A percentile compares a stretch with the other conserved stretches of the same genome.
phyloP scores from a whole-genome alignment of 345 rosid genomes.

The Excoecaria cochinchinensis region DNA sequence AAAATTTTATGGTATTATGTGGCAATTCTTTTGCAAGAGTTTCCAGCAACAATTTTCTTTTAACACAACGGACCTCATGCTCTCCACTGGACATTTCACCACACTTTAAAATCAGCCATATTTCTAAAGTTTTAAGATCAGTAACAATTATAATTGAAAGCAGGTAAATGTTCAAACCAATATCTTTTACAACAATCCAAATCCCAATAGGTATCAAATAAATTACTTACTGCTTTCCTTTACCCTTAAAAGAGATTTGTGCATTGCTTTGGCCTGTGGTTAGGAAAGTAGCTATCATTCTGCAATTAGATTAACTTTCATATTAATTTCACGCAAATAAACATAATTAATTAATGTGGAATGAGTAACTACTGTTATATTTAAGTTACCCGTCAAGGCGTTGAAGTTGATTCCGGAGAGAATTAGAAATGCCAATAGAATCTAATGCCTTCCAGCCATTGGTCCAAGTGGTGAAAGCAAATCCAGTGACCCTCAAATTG shows the following conservation, averaged over 20 bases:
- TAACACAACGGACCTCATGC: slow-evolving; percentile 50
- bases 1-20: slow-evolving; percentile 52
- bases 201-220: too few relatives aligned
- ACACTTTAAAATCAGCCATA: neutral
- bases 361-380: neutral
- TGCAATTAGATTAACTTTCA: slow-evolving; percentile 18
- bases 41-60: slow-evolving; percentile 56
- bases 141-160: too few relatives aligned
- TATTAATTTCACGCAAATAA: neutral
- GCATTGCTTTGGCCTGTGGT: slow-evolving; percentile 16
- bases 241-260: slow-evolving; percentile 9
- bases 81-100: slow-evolving; percentile 30
- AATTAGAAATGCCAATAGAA: slow-evolving; percentile 50
- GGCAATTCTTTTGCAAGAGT: slow-evolving; percentile 57
- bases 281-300: slow-evolving; percentile 31
- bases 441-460: slow-evolving; percentile 81
- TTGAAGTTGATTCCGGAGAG: slow-evolving; percentile 24
- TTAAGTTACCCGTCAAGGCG: slow-evolving; percentile 27
- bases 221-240: slow-evolving; percentile 36
- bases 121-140: neutral
- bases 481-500: slow-evolving; percentile 52
- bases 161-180: too few relatives aligned
- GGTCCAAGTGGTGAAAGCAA: slow-evolving; percentile 47
- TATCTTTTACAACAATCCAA: too few relatives aligned
- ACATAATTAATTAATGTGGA: neutral